Evolutionary conservation across 495 filamentous ascomycete species (phyloP), one percentile per base, ranked within the genome.

Genomic region (Trichoderma asperelloides): DNA sequence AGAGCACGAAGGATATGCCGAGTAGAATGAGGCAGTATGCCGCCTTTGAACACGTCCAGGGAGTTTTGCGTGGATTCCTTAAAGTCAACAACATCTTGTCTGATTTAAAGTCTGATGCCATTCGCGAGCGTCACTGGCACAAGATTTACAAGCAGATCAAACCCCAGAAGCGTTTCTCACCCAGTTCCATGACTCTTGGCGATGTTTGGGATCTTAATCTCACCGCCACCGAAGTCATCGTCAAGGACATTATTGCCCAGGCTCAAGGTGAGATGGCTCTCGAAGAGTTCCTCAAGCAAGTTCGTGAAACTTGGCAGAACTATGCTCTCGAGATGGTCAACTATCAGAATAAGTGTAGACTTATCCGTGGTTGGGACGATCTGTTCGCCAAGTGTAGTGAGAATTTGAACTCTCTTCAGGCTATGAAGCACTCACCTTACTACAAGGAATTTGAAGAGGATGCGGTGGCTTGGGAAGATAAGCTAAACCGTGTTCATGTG

Each of bases 381-480:
- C 85, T 99, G 16, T 98, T 99, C 71, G 91, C 94, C 39, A 98
- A 97, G 74, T 99, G 95, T 76, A 97, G 93, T 73, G 95, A 99
- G 75, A 96, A 99, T 73, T 78, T 98, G 47, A 97, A 96, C 78
- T 98, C 95, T 12, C 78, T 99, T 62, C 96, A 98, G 78, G 96
- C 95, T 23, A 99, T 99, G 95, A 88, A 91, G 74, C 94, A 99
- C 75, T 99, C 95, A 7, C 95, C 95, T 0, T 99, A 98, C 75
- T 98, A 96, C 79, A 97, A 96, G 75, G 93, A 97, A 71, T 99
- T 99, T 70, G 95, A 98, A 74, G 95, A 98, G 71, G 96, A 98
- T 69, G 95, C 95, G 23, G 89, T 92, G 2, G 85, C 87, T 3
- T 99, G 96, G 96, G 95, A 99, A 78, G 95, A 99, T 76, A 96